Percentiles rank a stretch among this genome's conserved stretches.
phyloP scores from a whole-genome alignment of 345 rosid species.

The Brassica rapa region DNA sequence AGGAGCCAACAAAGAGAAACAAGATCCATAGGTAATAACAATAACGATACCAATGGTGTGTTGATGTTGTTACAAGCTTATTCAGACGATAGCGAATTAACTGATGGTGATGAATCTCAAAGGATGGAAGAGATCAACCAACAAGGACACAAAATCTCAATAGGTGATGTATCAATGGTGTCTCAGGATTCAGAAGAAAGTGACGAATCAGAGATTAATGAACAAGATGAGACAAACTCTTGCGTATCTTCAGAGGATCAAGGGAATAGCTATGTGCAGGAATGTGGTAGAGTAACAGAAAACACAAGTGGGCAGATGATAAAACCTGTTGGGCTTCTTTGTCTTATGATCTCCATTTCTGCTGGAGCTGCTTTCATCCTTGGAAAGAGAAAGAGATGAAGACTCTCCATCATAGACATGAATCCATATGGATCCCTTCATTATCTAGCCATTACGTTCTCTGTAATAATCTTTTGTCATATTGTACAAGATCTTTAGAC shows the following conservation, averaged over 20 bases:
- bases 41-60: not conserved
- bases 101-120: not conserved
- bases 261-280: not conserved
- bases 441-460: not conserved
- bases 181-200: not conserved
- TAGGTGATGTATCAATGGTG: not conserved
- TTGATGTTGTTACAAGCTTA: too few relatives aligned
- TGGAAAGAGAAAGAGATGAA: not conserved
- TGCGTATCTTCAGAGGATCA: not conserved
- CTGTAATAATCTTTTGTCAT: not conserved
- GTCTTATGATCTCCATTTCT: not conserved
- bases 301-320: not conserved
- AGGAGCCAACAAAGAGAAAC: not conserved
- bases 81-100: not conserved
- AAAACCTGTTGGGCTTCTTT: not conserved
- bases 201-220: not conserved
- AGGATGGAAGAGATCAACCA: not conserved
- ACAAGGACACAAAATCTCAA: not conserved
- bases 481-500: too few relatives aligned
- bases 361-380: not conserved
- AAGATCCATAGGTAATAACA: not conserved
- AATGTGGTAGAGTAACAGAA: not conserved
- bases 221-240: not conserved
- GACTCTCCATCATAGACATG: too few relatives aligned
- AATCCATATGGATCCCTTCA: not conserved